Conservation (phyloP, 2,329 filamentous ascomycete genomes). For the Bimuria novae-zelandiae region DNA sequence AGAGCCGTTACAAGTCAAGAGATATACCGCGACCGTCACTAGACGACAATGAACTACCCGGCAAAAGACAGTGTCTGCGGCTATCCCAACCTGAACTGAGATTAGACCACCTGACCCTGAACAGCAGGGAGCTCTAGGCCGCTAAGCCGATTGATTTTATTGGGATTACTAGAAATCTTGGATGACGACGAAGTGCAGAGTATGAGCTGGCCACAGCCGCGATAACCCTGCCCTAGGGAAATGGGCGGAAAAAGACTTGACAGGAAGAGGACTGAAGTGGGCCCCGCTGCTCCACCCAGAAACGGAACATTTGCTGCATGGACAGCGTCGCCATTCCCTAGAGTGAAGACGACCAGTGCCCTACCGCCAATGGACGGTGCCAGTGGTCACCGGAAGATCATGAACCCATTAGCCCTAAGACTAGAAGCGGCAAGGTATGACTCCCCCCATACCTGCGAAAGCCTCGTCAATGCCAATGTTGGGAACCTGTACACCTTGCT, state of each 20-base stretch:
- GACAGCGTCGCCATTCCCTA: constrained; percentile 4
- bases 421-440: constrained; percentile 6
- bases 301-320: constrained; percentile 8
- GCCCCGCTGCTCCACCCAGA: constrained; percentile 7
- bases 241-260: constrained; percentile 7
- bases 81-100: constrained; percentile 17
- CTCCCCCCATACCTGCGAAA: constrained; percentile 5
- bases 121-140: constrained; percentile 15
- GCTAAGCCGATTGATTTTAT: constrained; percentile 18
- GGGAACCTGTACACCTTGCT: neutral
- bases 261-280: constrained; percentile 7
- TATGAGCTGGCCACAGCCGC: constrained; percentile 26
- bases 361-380: neutral
- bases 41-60: constrained; percentile 21
- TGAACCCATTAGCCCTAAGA: constrained; percentile 16
- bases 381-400: constrained; percentile 1
- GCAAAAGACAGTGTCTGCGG: constrained; percentile 22
- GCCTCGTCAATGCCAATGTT: constrained; percentile 3
- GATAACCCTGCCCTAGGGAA: constrained; percentile 1
- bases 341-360: neutral
- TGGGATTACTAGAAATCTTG: constrained; percentile 16
- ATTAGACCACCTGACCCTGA: constrained; percentile 23
- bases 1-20: constrained; percentile 15
- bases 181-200: constrained; percentile 17
- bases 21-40: constrained; percentile 21